Percentiles rank a stretch among this genome's conserved stretches.
These are phyloP conservation scores for Delitschia confertaspora DNA, from an alignment of 495 filamentous ascomycete genomes.

Conservation along the genomic window DNA sequence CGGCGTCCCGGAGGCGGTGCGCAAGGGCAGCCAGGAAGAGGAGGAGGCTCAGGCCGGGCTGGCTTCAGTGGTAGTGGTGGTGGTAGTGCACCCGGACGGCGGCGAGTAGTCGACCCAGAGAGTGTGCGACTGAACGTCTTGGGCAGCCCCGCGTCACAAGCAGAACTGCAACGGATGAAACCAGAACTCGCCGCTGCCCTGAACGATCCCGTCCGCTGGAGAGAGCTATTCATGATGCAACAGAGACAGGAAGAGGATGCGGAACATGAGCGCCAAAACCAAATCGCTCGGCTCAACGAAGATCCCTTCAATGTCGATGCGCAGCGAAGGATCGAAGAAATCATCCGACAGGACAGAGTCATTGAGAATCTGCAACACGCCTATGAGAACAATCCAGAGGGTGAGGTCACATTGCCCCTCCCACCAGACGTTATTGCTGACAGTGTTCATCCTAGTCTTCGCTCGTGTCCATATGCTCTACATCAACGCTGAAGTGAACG, in stretches of 20 bases:
- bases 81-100: constrained; percentile 9
- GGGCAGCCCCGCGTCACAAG: constrained; percentile 62
- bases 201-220: constrained; percentile 70
- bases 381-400: constrained; percentile 93
- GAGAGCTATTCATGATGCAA: constrained; percentile 55
- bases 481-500: constrained; percentile 91
- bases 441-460: constrained; percentile 56
- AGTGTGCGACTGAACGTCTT: constrained; percentile 71
- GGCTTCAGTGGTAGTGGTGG: neutral
- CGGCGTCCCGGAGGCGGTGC: constrained; percentile 21
- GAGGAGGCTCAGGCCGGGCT: constrained; percentile 21
- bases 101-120: constrained; percentile 56
- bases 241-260: constrained; percentile 58
- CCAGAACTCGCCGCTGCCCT: constrained; percentile 69
- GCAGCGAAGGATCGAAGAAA: constrained; percentile 89
- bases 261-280: constrained; percentile 66
- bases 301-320: constrained; percentile 89
- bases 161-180: constrained; percentile 56
- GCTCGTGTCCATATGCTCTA: constrained; percentile 92
- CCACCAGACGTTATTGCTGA: neutral
- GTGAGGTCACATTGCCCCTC: constrained; percentile 41
- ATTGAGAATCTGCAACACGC: constrained; percentile 92
- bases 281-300: constrained; percentile 70
- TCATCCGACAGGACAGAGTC: constrained; percentile 87
- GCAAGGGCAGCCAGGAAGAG: constrained; percentile 29